Evolutionary conservation across 352 stramenopile species (phyloP), one percentile per base, ranked within the genome.

Genomic region (Hyaloperonospora arabidopsidis): DNA sequence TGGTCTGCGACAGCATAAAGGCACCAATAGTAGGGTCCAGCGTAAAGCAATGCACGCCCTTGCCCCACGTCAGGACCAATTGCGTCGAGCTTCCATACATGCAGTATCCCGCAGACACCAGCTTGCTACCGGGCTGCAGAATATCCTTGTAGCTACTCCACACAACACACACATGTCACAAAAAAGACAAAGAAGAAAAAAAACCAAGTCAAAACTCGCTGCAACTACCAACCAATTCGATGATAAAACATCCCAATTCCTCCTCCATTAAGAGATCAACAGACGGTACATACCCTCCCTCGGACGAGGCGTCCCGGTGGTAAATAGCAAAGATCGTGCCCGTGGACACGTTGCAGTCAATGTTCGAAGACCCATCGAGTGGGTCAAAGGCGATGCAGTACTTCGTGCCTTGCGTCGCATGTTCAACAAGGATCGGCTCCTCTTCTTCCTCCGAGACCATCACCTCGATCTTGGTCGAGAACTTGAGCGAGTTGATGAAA

Each of bases 251-350:
- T 8, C 25, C 3, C 25, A 7, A 29, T 8, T 29, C 7, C 25
- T 29, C 3, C 25, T 29, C 3, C 3, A 7, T 7, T 3, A 3
- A 3, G 3, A 29, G 3, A 7, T 29, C 7, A 29, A 29, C 25
- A 3, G 7, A 3, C 14, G 12, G 10, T 22, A 67, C 72, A 29
- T 46, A 79, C 65, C 70, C 78, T 57, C 74, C 74, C 44, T 74
- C 44, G 1, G 68, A 70, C 52, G 57, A 61, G 32, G 54, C 53
- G 29, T 87, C 70, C 49, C 86, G 89, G 61, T 98, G 83, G 70
- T 98, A 99, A 36, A 99, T 97, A 52, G 85, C 89, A 67, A 99
- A 99, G 70, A 99, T 99, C 38, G 96, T 98, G 49, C 97, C 96
- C 23, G 97, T 97, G 43, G 93, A 98, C 28, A 99, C 95, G 68